Evolutionary conservation across 2,329 filamentous ascomycete species (phyloP).

Genomic region (Immersiporthe knoxdaviesiana): DNA sequence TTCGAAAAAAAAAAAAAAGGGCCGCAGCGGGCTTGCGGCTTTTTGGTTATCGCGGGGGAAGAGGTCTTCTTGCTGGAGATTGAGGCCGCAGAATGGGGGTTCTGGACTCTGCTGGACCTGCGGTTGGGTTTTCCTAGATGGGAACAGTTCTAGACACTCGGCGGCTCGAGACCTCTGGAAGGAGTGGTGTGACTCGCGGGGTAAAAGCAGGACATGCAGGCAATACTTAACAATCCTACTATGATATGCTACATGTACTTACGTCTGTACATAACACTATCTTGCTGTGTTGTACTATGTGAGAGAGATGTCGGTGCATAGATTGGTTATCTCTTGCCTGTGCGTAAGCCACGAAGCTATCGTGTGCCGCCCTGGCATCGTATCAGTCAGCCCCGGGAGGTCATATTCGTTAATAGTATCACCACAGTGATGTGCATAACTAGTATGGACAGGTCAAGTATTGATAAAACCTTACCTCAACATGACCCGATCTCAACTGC

Average conservation of each 20-base stretch:
- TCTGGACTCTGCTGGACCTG: neutral
- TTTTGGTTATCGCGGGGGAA: neutral
- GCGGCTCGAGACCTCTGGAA: neutral
- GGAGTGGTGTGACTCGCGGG: neutral
- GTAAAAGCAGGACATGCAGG: neutral
- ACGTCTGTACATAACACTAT: too few species aligned
- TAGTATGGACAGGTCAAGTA: neutral
- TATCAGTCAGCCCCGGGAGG: neutral
- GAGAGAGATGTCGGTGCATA: neutral
- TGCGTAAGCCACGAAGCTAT: neutral
- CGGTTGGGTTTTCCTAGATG: neutral
- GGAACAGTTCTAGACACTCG: neutral
- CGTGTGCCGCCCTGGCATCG: neutral
- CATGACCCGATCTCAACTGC: neutral
- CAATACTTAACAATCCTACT: neutral
- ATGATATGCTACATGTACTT: neutral
- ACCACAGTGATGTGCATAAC: too few species aligned
- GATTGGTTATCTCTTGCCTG: neutral
- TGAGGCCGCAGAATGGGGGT: neutral
- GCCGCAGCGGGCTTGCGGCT: neutral
- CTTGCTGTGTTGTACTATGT: too few species aligned
- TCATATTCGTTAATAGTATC: neutral
- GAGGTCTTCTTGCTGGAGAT: neutral
- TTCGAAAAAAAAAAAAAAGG: too few species aligned
- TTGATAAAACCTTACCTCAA: neutral